These are phyloP conservation scores for Didymella keratinophila DNA, from an alignment of 2,329 filamentous ascomycete species.

Conservation along the genomic window DNA sequence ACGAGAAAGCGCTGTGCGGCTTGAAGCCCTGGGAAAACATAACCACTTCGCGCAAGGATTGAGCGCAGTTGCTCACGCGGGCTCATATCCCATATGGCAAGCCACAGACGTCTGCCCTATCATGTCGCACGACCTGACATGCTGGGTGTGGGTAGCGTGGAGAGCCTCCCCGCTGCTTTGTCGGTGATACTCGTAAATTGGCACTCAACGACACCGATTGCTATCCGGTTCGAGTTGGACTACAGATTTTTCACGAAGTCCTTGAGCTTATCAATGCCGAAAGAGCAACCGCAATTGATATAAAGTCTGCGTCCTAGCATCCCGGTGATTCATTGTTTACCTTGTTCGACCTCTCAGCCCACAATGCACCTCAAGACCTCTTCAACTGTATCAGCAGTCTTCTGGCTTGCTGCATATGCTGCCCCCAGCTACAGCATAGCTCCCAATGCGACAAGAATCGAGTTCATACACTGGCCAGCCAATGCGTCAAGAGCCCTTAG, in stretches of 20 bases:
- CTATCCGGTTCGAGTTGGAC: conserved; percentile 13
- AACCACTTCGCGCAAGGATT: conserved; percentile 8
- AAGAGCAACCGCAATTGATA: neutral
- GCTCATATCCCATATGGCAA: conserved; percentile 19
- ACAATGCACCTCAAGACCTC: conserved; percentile 16
- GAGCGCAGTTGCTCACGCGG: conserved; percentile 11
- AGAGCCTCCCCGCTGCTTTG: conserved; percentile 21
- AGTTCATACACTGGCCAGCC: conserved; percentile 38
- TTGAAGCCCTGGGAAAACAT: neutral
- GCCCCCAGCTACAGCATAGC: conserved; percentile 25
- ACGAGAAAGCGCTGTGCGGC: neutral
- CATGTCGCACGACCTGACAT: conserved; percentile 7
- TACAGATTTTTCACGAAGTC: conserved; percentile 7
- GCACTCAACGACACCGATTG: conserved; percentile 8
- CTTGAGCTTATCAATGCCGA: conserved; percentile 5
- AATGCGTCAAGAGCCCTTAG: conserved; percentile 37
- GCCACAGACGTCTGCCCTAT: conserved; percentile 1
- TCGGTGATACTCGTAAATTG: conserved; percentile 26
- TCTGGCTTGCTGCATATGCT: conserved; percentile 32
- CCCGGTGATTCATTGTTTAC: neutral
- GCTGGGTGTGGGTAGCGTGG: conserved; percentile 12
- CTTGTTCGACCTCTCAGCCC: neutral
- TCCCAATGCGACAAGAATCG: conserved; percentile 24
- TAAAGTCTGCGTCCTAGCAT: neutral
- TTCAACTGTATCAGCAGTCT: conserved; percentile 25